A percentile compares a stretch with the other conserved stretches of the same genome.
phyloP scores from a whole-genome alignment of 2,329 filamentous ascomycete genomes.

The Macrophomina phaseolina region DNA sequence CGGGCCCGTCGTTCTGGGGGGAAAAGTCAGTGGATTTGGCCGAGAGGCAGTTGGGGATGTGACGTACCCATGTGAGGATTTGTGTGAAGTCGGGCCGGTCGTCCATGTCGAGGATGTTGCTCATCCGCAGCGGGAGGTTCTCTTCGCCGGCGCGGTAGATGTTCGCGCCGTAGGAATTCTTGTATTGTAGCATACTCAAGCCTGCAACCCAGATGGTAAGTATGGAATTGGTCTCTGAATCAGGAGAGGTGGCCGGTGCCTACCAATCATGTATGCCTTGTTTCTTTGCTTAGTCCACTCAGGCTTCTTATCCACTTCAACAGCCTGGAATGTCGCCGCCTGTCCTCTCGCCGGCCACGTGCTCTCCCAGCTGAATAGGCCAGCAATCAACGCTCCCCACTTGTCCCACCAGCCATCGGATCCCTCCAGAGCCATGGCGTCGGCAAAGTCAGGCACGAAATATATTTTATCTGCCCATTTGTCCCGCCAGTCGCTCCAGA shows the following conservation, averaged over 20 bases:
- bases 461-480: constrained; percentile 32
- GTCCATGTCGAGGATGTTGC: constrained; percentile 42
- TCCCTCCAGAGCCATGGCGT: constrained; percentile 39
- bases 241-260: neutral
- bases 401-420: constrained; percentile 38
- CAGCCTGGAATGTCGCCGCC: constrained; percentile 19
- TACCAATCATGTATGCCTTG: constrained; percentile 44
- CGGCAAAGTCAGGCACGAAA: constrained; percentile 42
- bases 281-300: constrained; percentile 32
- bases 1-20: constrained; percentile 41
- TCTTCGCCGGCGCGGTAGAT: constrained; percentile 44
- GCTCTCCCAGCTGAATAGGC: constrained; percentile 48
- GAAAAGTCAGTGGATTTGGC: neutral
- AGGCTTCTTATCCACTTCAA: constrained; percentile 35
- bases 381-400: constrained; percentile 43
- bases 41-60: too few relatives aligned
- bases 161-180: constrained; percentile 39
- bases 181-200: constrained; percentile 39
- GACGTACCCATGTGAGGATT: constrained; percentile 40
- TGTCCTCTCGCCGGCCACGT: constrained; percentile 38
- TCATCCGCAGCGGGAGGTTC: constrained; percentile 44
- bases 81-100: constrained; percentile 40
- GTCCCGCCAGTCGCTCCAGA: neutral
- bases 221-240: neutral
- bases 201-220: neutral